A percentile compares a stretch with the other conserved stretches of the same genome.
phyloP scores from a whole-genome alignment of 2,329 filamentous ascomycete species.

The Pseudocercospora crystallina region DNA sequence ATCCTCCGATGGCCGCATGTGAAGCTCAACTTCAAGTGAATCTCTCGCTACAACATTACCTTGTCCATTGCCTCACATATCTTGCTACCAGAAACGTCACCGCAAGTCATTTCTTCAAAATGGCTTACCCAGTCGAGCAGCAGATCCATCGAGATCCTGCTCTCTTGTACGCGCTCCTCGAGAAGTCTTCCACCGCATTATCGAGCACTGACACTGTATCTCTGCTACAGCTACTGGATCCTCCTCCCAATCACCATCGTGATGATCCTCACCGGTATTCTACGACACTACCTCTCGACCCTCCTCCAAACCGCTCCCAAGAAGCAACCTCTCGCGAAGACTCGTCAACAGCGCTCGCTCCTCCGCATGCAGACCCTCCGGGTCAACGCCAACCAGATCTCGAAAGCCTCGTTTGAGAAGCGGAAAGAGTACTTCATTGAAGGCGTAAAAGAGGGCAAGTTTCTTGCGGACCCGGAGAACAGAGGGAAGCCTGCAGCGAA shows the following conservation, averaged over 20 bases:
- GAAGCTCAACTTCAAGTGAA: conserved; percentile 2
- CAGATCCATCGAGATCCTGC: conserved; percentile 98
- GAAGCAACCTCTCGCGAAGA: conserved; percentile 69
- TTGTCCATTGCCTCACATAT: too few species aligned
- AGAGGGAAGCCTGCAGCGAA: conserved; percentile 87
- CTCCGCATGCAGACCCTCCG: conserved; percentile 82
- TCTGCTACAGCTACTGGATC: conserved; percentile 84
- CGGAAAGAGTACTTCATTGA: conserved; percentile 79
- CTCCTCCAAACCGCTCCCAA: conserved; percentile 85
- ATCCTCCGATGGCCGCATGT: conserved; percentile 8
- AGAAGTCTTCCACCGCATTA: background rate
- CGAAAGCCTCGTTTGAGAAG: conserved; percentile 71
- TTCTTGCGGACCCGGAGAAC: conserved; percentile 83
- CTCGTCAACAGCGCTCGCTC: conserved; percentile 82
- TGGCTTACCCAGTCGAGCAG: conserved; percentile 85
- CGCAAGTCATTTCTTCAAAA: conserved; percentile 38
- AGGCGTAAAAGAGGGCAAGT: conserved; percentile 81
- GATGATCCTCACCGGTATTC: conserved; percentile 94
- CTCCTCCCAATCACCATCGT: conserved; percentile 94
- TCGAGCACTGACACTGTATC: background rate
- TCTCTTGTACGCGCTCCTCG: conserved; percentile 70
- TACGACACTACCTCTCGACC: conserved; percentile 94
- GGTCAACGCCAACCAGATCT: conserved; percentile 76
- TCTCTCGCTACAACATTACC: too few species aligned
- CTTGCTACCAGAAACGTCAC: too few species aligned